These are phyloP conservation scores for Irpex sp. DNA, from an alignment of 1,284 basidiomycete genomes.

Conservation along the genomic window DNA sequence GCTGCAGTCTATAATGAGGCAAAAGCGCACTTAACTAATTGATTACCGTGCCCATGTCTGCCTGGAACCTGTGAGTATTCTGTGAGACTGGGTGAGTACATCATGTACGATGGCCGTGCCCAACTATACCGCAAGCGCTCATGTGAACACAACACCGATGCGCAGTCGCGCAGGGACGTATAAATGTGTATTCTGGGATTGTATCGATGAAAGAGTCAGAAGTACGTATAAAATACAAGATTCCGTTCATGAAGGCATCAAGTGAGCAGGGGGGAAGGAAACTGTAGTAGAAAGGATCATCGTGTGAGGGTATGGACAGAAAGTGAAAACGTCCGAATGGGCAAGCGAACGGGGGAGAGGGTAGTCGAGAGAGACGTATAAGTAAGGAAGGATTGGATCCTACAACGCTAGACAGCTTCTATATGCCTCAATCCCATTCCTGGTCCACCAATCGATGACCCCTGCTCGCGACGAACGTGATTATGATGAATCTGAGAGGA, in stretches of 20 bases:
- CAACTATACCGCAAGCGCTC: no score
- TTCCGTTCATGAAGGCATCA: conserved; percentile 12
- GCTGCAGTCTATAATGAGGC: no score
- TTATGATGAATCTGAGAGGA: not conserved
- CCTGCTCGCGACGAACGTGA: not conserved
- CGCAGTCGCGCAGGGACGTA: not conserved
- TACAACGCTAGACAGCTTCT: not conserved
- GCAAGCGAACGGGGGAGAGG: no score
- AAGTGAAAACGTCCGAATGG: no score
- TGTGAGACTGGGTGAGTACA: no score
- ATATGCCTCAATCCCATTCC: not conserved
- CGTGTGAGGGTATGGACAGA: not conserved
- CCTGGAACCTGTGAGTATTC: no score
- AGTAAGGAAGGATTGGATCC: not conserved
- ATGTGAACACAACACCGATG: not conserved
- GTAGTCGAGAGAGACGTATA: no score
- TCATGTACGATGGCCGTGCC: no score
- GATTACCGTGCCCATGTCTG: no score
- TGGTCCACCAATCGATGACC: not conserved
- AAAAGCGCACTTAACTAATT: no score
- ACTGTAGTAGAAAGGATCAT: conserved; percentile 5
- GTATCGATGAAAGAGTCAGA: conserved; percentile 11
- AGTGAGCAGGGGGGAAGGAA: conserved; percentile 17
- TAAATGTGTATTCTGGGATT: not conserved
- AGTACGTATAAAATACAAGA: conserved; percentile 24